Evolutionary conservation across 2,329 filamentous ascomycete genomes (phyloP).

Genomic region (Trichoderma koningiopsis): DNA sequence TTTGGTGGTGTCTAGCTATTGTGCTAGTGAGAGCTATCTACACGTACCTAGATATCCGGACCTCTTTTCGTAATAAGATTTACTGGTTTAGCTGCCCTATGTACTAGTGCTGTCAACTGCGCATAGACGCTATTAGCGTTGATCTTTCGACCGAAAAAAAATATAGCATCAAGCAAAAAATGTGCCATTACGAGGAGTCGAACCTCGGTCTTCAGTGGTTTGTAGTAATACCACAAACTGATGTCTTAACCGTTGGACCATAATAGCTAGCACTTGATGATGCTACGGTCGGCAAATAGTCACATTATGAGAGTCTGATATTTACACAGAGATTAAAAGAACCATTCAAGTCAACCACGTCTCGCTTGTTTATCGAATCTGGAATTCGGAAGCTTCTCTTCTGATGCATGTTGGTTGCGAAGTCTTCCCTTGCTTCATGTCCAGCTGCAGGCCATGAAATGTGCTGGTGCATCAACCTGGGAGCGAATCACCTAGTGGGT

Average conservation of each 20-base stretch:
- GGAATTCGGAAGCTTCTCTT: background rate
- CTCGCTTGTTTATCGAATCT: background rate
- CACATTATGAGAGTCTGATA: background rate
- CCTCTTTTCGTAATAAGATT: background rate
- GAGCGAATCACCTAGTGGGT: background rate
- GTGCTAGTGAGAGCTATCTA: background rate
- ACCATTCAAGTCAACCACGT: background rate
- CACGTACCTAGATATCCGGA: no score
- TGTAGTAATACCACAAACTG: slow-evolving; percentile 35
- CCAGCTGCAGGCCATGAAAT: background rate
- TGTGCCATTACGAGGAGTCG: slow-evolving; percentile 36
- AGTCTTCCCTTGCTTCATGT: no score
- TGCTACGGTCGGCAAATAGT: background rate
- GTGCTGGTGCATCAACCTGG: background rate
- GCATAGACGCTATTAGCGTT: background rate
- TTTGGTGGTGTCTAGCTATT: background rate
- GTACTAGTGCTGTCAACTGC: background rate
- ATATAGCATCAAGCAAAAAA: background rate
- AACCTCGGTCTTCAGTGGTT: slow-evolving; percentile 38
- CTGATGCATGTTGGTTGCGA: background rate
- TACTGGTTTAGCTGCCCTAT: background rate
- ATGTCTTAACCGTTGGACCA: slow-evolving; percentile 38
- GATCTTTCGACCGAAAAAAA: no score
- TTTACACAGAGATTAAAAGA: no score
- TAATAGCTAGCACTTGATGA: slow-evolving; percentile 25